Evolutionary conservation across 2,329 filamentous ascomycete species (phyloP).

Genomic region (Teratosphaeria epicoccoides): DNA sequence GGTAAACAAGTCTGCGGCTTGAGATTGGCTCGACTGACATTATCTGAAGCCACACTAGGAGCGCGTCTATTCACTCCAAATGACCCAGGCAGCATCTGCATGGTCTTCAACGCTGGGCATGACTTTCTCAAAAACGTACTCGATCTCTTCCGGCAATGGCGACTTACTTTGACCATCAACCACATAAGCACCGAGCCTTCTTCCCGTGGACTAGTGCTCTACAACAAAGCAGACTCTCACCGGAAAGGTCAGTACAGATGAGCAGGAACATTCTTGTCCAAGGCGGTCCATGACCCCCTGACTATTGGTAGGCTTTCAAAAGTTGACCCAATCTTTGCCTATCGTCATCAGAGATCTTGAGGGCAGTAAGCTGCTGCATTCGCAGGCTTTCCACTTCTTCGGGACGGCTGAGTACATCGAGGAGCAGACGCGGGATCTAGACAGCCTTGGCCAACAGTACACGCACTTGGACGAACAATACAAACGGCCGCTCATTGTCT

Average conservation of each 20-base stretch:
- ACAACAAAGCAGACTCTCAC: constrained; percentile 10
- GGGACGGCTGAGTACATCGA: constrained; percentile 11
- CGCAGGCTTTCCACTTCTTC: constrained; percentile 18
- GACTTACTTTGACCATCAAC: constrained; percentile 10
- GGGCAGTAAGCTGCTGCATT: constrained; percentile 2
- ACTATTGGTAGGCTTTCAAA: constrained; percentile 12
- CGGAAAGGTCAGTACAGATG: constrained; percentile 2
- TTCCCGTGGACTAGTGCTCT: constrained; percentile 16
- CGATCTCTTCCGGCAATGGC: constrained; percentile 12
- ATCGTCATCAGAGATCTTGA: constrained; percentile 9
- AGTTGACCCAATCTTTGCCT: constrained; percentile 15
- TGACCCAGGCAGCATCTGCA: constrained; percentile 6
- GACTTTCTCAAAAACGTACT: constrained; percentile 14
- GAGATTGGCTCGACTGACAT: constrained; percentile 2
- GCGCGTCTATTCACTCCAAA: constrained; percentile 11
- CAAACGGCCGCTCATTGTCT: constrained; percentile 14
- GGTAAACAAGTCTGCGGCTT: constrained; percentile 2
- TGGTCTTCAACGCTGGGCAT: constrained; percentile 13
- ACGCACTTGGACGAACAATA: neutral
- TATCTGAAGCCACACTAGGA: constrained; percentile 14
- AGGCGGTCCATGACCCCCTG: neutral
- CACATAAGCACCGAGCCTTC: constrained; percentile 7
- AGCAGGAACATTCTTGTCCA: neutral
- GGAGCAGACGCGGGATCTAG: constrained; percentile 7
- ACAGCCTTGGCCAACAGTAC: neutral